Conservation (phyloP, 2,329 filamentous ascomycete species). For the Kalmusia sp. region DNA sequence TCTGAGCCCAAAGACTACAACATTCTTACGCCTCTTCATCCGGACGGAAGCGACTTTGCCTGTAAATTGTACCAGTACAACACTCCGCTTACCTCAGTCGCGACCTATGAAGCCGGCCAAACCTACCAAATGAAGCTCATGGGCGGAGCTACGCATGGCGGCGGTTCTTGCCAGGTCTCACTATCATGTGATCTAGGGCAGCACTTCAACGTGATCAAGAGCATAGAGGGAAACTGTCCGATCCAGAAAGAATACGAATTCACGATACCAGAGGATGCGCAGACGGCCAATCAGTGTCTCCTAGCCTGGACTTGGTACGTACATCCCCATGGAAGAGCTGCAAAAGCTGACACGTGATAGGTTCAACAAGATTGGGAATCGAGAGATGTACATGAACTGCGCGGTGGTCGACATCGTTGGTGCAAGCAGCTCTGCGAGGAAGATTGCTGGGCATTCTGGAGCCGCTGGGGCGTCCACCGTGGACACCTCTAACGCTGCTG, state of each 20-base stretch:
- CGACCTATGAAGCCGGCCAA: constrained; percentile 68
- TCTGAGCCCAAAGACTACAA: constrained; percentile 67
- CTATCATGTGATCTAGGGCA: constrained; percentile 75
- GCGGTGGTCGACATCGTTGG: constrained; percentile 69
- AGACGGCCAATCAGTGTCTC: constrained; percentile 63
- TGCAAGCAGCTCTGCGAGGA: constrained; percentile 63
- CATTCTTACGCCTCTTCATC: constrained; percentile 71
- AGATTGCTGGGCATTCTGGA: background rate
- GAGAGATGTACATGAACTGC: constrained; percentile 90
- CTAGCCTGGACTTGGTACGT: constrained; percentile 70
- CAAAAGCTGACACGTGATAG: constrained; percentile 27
- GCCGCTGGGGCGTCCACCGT: background rate
- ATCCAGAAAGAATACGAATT: constrained; percentile 66
- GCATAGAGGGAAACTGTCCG: constrained; percentile 66
- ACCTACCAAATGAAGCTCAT: constrained; percentile 69
- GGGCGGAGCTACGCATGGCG: constrained; percentile 67
- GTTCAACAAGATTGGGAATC: constrained; percentile 77
- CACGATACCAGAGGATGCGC: constrained; percentile 68
- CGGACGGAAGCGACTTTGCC: constrained; percentile 71
- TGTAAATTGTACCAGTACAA: constrained; percentile 74
- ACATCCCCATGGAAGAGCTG: background rate
- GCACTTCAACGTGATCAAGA: constrained; percentile 73
- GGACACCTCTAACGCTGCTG: constrained; percentile 14
- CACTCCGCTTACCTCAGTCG: constrained; percentile 59
- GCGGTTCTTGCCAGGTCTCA: constrained; percentile 79